phyloP scores from a whole-genome alignment of 768 basidiomycete species.

The Tulasnella sp. region DNA sequence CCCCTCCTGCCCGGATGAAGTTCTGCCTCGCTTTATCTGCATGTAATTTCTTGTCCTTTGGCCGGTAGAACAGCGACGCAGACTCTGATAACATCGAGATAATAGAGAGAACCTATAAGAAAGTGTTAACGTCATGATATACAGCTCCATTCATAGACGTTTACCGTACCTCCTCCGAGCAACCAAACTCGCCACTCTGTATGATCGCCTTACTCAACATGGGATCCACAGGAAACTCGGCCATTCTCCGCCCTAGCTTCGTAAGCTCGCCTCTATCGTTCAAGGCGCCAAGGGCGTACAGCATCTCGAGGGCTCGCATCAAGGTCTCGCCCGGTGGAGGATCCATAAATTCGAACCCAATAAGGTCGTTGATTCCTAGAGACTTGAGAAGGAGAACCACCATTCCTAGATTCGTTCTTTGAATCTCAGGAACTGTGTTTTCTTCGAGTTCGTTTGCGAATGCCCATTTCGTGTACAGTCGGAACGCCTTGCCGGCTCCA shows the following conservation, averaged over 20 bases:
- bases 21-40: conserved; percentile 97
- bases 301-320: conserved; percentile 81
- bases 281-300: conserved; percentile 91
- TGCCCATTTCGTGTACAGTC: conserved; percentile 98
- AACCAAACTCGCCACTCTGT: conserved; percentile 82
- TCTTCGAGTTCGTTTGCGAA: conserved; percentile 91
- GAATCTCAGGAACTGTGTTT: conserved; percentile 97
- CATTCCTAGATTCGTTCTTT: conserved; percentile 94
- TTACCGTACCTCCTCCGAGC: conserved; percentile 79
- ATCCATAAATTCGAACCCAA: conserved; percentile 97
- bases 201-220: conserved; percentile 96
- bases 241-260: conserved; percentile 94
- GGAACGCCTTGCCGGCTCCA: conserved; percentile 94
- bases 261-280: conserved; percentile 95
- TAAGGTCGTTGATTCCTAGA: conserved; percentile 93
- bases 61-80: conserved; percentile 86
- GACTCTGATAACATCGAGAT: conserved; percentile 97
- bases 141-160: not conserved
- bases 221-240: conserved; percentile 97
- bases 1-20: conserved; percentile 89
- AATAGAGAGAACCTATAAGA: conserved; percentile 72
- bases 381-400: conserved; percentile 92
- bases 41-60: conserved; percentile 95
- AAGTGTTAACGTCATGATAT: not conserved
- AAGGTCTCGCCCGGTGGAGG: conserved; percentile 96